Evolutionary conservation across 1,284 basidiomycete species (phyloP).

Genomic region (Mycena sp.): DNA sequence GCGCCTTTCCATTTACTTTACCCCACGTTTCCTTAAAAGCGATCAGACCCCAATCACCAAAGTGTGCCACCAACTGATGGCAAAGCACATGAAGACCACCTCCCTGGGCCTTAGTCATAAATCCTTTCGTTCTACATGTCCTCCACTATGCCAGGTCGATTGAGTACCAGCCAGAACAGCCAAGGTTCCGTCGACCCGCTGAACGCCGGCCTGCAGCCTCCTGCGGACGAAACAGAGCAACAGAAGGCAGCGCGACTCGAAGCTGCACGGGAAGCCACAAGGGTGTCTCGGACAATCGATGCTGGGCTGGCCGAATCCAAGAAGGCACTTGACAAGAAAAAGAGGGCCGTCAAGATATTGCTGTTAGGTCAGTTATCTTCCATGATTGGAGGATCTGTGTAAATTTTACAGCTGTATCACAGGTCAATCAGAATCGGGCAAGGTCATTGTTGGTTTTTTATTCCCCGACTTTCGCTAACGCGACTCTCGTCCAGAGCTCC

Average conservation of each 20-base stretch:
- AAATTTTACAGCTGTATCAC: neutral
- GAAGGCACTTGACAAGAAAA: constrained; percentile 61
- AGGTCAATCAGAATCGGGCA: constrained; percentile 78
- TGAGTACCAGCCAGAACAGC: constrained; percentile 4
- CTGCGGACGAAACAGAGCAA: constrained; percentile 63
- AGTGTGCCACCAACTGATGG: too few relatives aligned
- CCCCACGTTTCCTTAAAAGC: too few relatives aligned
- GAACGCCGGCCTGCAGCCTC: constrained; percentile 61
- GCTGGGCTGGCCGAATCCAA: constrained; percentile 59
- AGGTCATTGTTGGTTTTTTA: constrained; percentile 44
- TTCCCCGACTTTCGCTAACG: neutral
- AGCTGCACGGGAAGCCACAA: constrained; percentile 18
- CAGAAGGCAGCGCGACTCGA: constrained; percentile 37
- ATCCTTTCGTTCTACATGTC: constrained; percentile 4
- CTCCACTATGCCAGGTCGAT: constrained; percentile 11
- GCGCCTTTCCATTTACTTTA: too few relatives aligned
- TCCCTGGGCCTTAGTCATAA: constrained; percentile 6
- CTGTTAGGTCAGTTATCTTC: constrained; percentile 62
- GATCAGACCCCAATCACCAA: too few relatives aligned
- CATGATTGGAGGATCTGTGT: neutral
- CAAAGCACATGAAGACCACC: too few relatives aligned
- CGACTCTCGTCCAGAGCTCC: constrained; percentile 55
- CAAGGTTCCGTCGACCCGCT: constrained; percentile 60
- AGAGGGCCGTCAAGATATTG: constrained; percentile 69
- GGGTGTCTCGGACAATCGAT: constrained; percentile 62